phyloP scores from a whole-genome alignment of 2,329 filamentous ascomycete species.

The Elsinoe ampelina region DNA sequence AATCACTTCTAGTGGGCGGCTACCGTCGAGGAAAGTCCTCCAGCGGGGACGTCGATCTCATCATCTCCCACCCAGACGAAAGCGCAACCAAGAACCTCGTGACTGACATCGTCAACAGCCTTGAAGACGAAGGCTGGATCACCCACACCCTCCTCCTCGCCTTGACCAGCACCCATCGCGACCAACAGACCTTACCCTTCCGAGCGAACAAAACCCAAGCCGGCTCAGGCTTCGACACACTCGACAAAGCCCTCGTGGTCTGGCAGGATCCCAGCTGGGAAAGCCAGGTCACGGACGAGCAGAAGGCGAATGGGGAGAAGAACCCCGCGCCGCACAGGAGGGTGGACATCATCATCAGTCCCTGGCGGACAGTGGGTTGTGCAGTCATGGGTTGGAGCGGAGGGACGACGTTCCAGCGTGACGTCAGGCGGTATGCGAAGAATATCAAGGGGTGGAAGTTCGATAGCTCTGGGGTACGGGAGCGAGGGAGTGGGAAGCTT shows the following conservation, averaged over 20 bases:
- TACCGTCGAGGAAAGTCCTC: slow-evolving; percentile 68
- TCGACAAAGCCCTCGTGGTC: slow-evolving; percentile 87
- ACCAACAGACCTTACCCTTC: slow-evolving; percentile 55
- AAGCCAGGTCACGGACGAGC: slow-evolving; percentile 29
- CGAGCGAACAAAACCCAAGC: slow-evolving; percentile 30
- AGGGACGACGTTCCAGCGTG: slow-evolving; percentile 81
- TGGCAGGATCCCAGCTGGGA: slow-evolving; percentile 63
- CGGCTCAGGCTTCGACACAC: slow-evolving; percentile 65
- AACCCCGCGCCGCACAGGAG: slow-evolving; percentile 70
- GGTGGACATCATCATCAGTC: slow-evolving; percentile 84
- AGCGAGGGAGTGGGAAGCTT: slow-evolving; percentile 57
- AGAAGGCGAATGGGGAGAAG: slow-evolving; percentile 33
- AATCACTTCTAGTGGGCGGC: slow-evolving; percentile 63
- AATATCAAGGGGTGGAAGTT: slow-evolving; percentile 68
- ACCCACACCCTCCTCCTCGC: slow-evolving; percentile 72
- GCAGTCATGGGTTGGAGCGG: slow-evolving; percentile 83
- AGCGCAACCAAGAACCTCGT: slow-evolving; percentile 60
- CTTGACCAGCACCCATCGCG: slow-evolving; percentile 60
- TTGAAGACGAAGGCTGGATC: slow-evolving; percentile 62
- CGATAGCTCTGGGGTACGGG: slow-evolving; percentile 77
- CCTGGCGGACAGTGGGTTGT: slow-evolving; percentile 82
- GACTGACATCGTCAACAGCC: slow-evolving; percentile 55
- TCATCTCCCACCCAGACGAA: slow-evolving; percentile 71
- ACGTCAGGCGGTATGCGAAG: slow-evolving; percentile 72
- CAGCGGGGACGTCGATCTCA: slow-evolving; percentile 75